These are phyloP conservation scores for Lindgomyces ingoldianus DNA, from an alignment of 495 filamentous ascomycete species.

Conservation along the genomic window DNA sequence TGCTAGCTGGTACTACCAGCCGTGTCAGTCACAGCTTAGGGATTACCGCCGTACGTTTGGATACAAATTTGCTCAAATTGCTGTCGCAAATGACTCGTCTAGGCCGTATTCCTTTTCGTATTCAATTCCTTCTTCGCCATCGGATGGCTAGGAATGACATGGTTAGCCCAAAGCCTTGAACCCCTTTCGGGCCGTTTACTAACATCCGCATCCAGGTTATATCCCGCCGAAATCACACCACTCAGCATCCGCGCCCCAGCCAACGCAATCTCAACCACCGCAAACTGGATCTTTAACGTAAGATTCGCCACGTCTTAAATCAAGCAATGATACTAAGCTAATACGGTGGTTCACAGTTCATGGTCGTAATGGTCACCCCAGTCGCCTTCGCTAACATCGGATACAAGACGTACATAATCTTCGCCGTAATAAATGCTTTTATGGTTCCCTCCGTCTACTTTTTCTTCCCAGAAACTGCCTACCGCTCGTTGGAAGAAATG, in stretches of 20 bases:
- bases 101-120: constrained; percentile 57
- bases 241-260: constrained; percentile 57
- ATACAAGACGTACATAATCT: constrained; percentile 46
- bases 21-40: constrained; percentile 5
- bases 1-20: constrained; percentile 57
- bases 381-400: constrained; percentile 38
- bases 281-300: constrained; percentile 51
- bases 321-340: background rate
- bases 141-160: constrained; percentile 61
- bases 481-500: constrained; percentile 61
- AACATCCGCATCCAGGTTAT: constrained; percentile 43
- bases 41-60: constrained; percentile 27
- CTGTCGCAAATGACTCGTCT: too few relatives aligned
- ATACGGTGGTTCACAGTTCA: constrained; percentile 5
- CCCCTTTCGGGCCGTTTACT: background rate
- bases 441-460: constrained; percentile 53
- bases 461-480: constrained; percentile 62
- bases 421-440: constrained; percentile 39
- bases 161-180: constrained; percentile 29
- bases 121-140: constrained; percentile 63
- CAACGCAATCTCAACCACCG: constrained; percentile 53
- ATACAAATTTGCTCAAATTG: too few relatives aligned
- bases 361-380: constrained; percentile 41
- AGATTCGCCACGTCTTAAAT: background rate
- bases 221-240: constrained; percentile 59